phyloP scores from a whole-genome alignment of 768 basidiomycete species.

The Termitomyces bulborhizus region DNA sequence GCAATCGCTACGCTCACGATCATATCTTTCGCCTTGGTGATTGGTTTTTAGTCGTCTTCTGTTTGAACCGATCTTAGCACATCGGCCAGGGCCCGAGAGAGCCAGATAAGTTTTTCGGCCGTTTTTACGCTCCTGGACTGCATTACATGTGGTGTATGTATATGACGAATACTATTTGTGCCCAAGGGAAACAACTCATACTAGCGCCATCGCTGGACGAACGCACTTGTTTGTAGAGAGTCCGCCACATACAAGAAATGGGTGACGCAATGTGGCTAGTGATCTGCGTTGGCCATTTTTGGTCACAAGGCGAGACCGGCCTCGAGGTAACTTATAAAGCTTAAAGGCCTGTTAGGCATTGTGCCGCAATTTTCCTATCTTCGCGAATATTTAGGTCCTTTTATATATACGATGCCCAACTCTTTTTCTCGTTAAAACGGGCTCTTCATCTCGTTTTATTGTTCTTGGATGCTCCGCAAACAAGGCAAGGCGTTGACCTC shows the following conservation, averaged over 20 bases:
- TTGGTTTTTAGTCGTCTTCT: background rate
- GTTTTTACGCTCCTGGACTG: background rate
- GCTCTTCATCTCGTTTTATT: too few species aligned
- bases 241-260: background rate
- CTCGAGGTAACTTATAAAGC: too few species aligned
- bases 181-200: background rate
- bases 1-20: background rate
- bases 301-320: background rate
- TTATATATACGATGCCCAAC: too few species aligned
- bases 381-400: too few species aligned
- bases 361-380: too few species aligned
- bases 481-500: too few species aligned
- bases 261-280: background rate
- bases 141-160: background rate
- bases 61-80: background rate
- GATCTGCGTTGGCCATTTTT: background rate
- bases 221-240: background rate
- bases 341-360: too few species aligned
- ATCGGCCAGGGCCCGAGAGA: background rate
- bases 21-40: background rate
- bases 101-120: background rate
- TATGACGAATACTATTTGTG: background rate
- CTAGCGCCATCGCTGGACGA: background rate
- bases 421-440: too few species aligned
- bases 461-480: too few species aligned